phyloP scores from a whole-genome alignment of 2,329 filamentous ascomycete genomes.

The Fusarium sp. region DNA sequence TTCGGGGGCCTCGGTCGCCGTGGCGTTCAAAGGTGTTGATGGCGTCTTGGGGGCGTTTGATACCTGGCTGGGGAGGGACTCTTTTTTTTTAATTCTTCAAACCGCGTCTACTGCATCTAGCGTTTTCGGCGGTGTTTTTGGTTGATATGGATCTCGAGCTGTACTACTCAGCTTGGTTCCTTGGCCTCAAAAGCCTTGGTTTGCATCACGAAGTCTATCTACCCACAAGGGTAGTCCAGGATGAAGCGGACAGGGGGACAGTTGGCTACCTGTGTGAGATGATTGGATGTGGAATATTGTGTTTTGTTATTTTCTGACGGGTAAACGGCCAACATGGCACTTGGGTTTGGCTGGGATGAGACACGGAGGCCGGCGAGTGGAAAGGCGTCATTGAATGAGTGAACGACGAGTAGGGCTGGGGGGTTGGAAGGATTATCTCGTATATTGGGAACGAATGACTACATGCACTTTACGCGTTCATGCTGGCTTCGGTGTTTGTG shows the following conservation, averaged over 20 bases:
- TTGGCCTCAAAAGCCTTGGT: not conserved
- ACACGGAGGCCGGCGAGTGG: not conserved
- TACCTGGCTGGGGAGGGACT: conserved; percentile 44
- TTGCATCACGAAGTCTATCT: not conserved
- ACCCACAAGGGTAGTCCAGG: not conserved
- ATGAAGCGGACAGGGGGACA: not conserved
- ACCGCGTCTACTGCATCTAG: conserved; percentile 16
- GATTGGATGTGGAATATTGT: conserved; percentile 9
- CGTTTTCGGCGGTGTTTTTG: not conserved
- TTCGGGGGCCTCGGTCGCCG: conserved; percentile 28
- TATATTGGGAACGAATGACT: conserved; percentile 22
- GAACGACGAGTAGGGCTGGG: conserved; percentile 1
- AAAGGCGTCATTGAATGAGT: conserved; percentile 25
- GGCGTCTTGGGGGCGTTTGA: conserved; percentile 47
- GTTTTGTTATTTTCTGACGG: not conserved
- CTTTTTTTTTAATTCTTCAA: conserved; percentile 15
- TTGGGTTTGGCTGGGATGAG: not conserved
- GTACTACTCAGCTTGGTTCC: not conserved
- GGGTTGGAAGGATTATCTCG: conserved; percentile 7
- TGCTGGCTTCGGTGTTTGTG: not conserved
- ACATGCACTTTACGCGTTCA: conserved; percentile 12
- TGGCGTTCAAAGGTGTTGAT: conserved; percentile 48
- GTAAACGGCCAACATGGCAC: not conserved
- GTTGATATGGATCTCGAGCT: not conserved
- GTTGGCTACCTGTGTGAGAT: conserved; percentile 9